A percentile compares a stretch with the other conserved stretches of the same genome.
Evolutionary conservation across 2,329 filamentous ascomycete species (phyloP).

Genomic region (Simplicillium sp.): DNA sequence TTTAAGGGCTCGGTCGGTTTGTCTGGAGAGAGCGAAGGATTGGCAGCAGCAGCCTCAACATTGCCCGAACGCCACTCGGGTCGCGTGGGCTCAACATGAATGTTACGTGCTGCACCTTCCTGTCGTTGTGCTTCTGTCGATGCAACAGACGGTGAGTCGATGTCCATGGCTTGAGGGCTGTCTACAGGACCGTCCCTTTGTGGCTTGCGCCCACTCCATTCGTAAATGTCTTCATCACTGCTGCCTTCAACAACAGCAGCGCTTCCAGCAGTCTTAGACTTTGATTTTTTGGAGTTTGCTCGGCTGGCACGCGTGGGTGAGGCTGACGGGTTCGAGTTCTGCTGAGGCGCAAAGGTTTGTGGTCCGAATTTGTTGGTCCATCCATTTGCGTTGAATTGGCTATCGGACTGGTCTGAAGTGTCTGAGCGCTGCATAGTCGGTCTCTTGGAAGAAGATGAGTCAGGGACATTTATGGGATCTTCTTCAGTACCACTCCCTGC

Average conservation of each 20-base stretch:
- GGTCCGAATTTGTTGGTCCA: constrained; percentile 46
- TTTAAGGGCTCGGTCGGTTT: constrained; percentile 14
- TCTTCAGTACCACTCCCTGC: constrained; percentile 30
- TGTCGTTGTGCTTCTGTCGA: constrained; percentile 11
- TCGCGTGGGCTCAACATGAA: constrained; percentile 48
- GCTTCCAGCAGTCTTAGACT: constrained; percentile 38
- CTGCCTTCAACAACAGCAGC: constrained; percentile 38
- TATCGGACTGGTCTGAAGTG: constrained; percentile 8
- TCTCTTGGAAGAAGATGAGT: constrained; percentile 9
- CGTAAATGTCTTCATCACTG: constrained; percentile 29
- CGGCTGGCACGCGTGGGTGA: constrained; percentile 36
- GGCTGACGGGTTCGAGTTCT: constrained; percentile 23
- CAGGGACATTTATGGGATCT: constrained; percentile 14
- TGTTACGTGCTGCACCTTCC: constrained; percentile 33
- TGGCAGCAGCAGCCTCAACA: constrained; percentile 14
- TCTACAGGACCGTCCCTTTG: constrained; percentile 20
- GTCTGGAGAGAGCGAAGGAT: constrained; percentile 13
- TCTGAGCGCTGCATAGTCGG: neutral
- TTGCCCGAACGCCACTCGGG: constrained; percentile 50
- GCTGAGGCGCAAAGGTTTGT: constrained; percentile 42
- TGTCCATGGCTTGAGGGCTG: constrained; percentile 56
- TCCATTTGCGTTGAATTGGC: constrained; percentile 38
- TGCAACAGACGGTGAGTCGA: constrained; percentile 41
- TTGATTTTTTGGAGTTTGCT: constrained; percentile 47
- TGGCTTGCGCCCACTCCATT: constrained; percentile 24